phyloP scores from a whole-genome alignment of 345 rosid species.

The Dimocarpus longan region DNA sequence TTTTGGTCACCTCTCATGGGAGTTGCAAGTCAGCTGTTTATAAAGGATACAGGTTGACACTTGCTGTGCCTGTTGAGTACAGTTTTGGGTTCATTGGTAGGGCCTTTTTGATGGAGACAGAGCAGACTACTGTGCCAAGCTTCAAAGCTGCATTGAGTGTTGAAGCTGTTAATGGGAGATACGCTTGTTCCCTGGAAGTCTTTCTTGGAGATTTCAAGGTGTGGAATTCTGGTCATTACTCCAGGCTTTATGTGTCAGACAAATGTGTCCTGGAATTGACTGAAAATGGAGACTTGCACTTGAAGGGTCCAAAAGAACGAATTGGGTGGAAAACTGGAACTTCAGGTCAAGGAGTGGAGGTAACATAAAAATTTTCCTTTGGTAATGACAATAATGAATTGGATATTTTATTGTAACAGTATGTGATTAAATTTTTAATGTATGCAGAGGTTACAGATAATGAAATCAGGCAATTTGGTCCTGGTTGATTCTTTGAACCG shows the following conservation, averaged over 20 bases:
- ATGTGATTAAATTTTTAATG: not conserved
- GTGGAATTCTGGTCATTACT: constrained; percentile 91
- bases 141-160: constrained; percentile 70
- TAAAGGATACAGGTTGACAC: constrained; percentile 49
- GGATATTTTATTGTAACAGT: not conserved
- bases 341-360: constrained; percentile 88
- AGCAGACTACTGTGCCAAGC: constrained; percentile 35
- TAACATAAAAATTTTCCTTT: constrained; percentile 20
- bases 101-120: constrained; percentile 64
- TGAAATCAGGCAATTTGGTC: constrained; percentile 69
- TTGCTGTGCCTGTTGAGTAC: constrained; percentile 58
- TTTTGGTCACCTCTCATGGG: constrained; percentile 28
- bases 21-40: constrained; percentile 52
- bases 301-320: constrained; percentile 52
- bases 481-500: constrained; percentile 55
- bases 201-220: constrained; percentile 81
- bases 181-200: constrained; percentile 69
- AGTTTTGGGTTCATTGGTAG: constrained; percentile 55
- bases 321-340: constrained; percentile 88
- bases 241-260: constrained; percentile 48
- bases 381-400: not conserved
- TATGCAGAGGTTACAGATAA: constrained; percentile 74
- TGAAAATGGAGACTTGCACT: constrained; percentile 66
- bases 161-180: constrained; percentile 54
- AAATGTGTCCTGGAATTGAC: constrained; percentile 67